Base-by-base conservation (phyloP, 2,329 filamentous ascomycete species). In the Beauveria sp. region DNA sequence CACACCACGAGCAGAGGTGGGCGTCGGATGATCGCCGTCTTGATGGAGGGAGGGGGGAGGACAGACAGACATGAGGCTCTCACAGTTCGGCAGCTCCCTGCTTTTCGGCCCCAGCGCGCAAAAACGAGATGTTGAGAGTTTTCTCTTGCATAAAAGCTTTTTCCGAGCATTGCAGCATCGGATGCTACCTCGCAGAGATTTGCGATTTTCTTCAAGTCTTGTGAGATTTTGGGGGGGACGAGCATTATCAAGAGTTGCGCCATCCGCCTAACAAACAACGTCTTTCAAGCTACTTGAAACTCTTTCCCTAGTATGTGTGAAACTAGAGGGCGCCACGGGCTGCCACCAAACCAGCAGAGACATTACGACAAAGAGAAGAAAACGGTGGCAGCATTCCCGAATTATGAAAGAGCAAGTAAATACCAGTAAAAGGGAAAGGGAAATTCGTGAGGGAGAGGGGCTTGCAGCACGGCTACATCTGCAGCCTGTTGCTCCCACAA, bases 251-350 rank as follows among this genome's bases (percentile, higher is more conserved):
- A 40, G 7, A 40, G 48, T 48, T 46, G 10, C 57, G 57, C 41
- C 41, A 60, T 60, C 41, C 12, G 18, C 30, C 28, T 16, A 40
- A 16, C 28, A 54, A 54, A 60, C 57, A 54, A 60, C 57, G 57
- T 41, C 50, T 60, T 60, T 59, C 28, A 46, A 54, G 41, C 48
- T 26, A 54, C 48, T 60, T 47, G 48, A 53, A 53, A 53, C 48
- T 54, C 41, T 40, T 41, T 40, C 54, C 40, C 22, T 43, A 30
- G 55, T 24, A 20, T 5, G 6, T 18, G n/a, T 16, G 20, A 18
- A 41, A 34, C 55, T 59, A 59, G 24, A 28, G 14, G 7, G 37
- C 56, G 56, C 56, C 56, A 53, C 40, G 26, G 24, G 10, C 10
- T 34, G 30, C 5, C 20, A 14, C 47, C n/a, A 48, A 51, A 34